Evolutionary conservation across 1,284 basidiomycete species (phyloP), one percentile per base, ranked within the genome.

Genomic region (Boletus austroedulis): DNA sequence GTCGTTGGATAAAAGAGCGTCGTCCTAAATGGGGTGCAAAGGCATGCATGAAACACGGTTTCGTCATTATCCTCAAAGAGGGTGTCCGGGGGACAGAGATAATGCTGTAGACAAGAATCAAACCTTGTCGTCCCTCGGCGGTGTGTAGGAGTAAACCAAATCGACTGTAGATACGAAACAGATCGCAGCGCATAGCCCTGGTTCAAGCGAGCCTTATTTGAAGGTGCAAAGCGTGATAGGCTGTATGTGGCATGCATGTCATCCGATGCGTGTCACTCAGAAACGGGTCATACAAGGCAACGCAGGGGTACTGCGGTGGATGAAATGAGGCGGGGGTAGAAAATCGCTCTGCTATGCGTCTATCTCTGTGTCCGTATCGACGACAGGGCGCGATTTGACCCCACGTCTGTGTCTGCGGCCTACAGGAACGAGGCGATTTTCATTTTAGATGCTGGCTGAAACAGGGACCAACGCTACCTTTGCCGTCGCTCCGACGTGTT

Each of bases 291-390:
- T 43, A 23, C 36, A 31, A 55, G 11, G 3, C 24, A 17, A 11
- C 21, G 28, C n/a, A 47, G 53, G 51, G 48, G 51, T 62, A 47
- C 34, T 3, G 28, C n/a, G 31, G 36, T 23, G 26, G 43, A 62
- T 50, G 40, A 23, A n/a, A 47, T 31, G 45, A 23, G 6, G 17
- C 38, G 43, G 43, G 17, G 54, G 55, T 63, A 52, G 17, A 55
- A 57, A 29, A 55, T 34, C 21, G 7, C 5, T 0, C 5, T 19
- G 21, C 55, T 31, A 57, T 14, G 51, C 29, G 14, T 55, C 60
- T 51, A 28, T n/a, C 34, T 65, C 56, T 19, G 53, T 38, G 53
- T 63, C 67, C 17, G 51, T 53, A 19, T 58, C 54, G 17, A 58
- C 24, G 24, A 58, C 23, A 2, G 57, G 45, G 31, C 23, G 36